Evolutionary conservation across 176 grass and related monocot genomes (phyloP).

Genomic region (Hyparrhenia diplandra): DNA sequence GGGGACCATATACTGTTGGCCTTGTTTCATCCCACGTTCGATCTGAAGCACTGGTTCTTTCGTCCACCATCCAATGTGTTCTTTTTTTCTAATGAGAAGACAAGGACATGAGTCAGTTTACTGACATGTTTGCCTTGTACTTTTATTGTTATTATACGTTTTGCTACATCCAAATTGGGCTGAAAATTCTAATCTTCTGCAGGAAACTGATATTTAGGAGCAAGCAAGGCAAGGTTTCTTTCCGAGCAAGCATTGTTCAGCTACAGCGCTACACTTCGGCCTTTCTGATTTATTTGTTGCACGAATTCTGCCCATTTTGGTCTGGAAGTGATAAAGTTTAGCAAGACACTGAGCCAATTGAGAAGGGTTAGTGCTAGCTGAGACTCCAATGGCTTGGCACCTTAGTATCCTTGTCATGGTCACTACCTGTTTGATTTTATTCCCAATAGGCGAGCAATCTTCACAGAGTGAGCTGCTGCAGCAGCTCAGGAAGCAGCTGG

Average conservation of each 20-base stretch:
- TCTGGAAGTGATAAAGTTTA: neutral
- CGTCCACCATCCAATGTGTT: neutral
- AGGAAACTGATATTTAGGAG: neutral
- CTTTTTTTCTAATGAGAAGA: neutral
- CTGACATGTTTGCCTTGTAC: neutral
- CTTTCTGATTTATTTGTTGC: too few species aligned
- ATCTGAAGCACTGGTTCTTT: neutral
- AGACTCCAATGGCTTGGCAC: slow-evolving; percentile 53
- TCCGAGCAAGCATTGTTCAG: neutral
- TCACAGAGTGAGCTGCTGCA: slow-evolving; percentile 66
- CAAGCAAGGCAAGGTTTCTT: neutral
- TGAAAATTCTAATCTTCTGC: neutral
- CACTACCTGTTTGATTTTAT: slow-evolving; percentile 57
- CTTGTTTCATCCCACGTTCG: neutral
- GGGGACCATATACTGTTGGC: neutral
- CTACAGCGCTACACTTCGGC: too few species aligned
- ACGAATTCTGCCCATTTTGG: neutral
- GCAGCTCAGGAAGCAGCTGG: slow-evolving; percentile 80
- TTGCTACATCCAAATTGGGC: neutral
- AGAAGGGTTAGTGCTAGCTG: neutral
- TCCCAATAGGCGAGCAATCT: slow-evolving; percentile 47
- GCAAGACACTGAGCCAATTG: neutral
- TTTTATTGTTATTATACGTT: neutral
- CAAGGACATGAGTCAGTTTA: neutral
- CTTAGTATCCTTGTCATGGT: slow-evolving; percentile 24